Base-by-base conservation (phyloP, 352 stramenopile genomes). In the Elongisporangium undulatum region DNA sequence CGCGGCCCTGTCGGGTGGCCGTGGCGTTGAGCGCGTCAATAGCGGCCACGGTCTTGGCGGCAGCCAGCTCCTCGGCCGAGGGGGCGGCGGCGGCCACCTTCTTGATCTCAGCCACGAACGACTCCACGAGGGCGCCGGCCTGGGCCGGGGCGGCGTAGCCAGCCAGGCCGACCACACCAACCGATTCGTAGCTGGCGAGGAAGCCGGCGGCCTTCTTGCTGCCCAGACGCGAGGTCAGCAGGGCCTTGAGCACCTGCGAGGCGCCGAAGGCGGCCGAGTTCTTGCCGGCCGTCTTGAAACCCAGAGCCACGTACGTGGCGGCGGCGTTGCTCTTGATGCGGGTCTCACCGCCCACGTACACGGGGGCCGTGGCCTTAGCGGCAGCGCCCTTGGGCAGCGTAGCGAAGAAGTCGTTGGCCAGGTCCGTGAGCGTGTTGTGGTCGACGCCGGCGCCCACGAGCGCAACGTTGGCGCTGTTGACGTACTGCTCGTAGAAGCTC, bases 311-410 rank as follows among this genome's bases (percentile, higher is more conserved):
- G 69, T 92, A 79, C 56, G 85, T 92, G 59, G 83, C 75, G 45
- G 65, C 54, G 51, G 57, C 64, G 20, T 66, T 49, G 29, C 78
- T 82, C 72, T 91, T 91, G 38, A 92, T 69, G 52, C 85, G 85
- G 56, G 72, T 83, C 73, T 95, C 85, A 24, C 85, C 85, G 15
- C 85, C 85, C 4, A 93, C 79, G 71, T 93, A 95, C 60, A 83
- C 77, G 41, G 82, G 74, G 3, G 71, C 49, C 9, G 58, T 54
- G 39, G 66, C 61, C 13, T 59, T 15, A 3, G 66, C 58, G 23
- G 79, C 67, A 22, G 52, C 50, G 13, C 67, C 74, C 17, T 68
- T 62, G 17, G 66, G 58, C 13, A 95, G 38, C 23, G 68, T 66
- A 9, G 57, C 67, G 54, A 93, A 95, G 74, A 77, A 86, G 51